Base-by-base conservation (phyloP, 192 early-diverging fungal genomes). In the Coemansia interrupta region DNA sequence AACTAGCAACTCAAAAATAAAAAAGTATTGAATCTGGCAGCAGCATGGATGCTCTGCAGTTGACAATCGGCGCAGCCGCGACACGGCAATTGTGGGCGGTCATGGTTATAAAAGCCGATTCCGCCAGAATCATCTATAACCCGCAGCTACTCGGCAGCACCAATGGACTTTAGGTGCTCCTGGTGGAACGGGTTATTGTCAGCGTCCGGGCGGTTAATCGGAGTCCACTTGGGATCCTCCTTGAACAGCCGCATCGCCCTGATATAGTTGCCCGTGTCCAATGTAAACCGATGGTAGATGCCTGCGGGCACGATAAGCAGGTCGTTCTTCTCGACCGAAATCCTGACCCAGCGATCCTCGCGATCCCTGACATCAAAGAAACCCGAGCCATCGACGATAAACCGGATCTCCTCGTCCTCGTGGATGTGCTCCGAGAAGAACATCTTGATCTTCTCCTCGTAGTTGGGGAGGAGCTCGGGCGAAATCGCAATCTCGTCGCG, bases 391-490 rank as follows among this genome's bases (percentile, higher is more conserved):
- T 89, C 93, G 38, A 92, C 54, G 51, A 96, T 86, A 65, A 80
- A 97, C 23, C 96, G 87, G 61, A 98, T 98, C 73, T 98, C 94
- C 81, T 99, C 96, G 60, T 96, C 95, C 56, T 94, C 93, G 72
- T 97, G 94, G 53, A 95, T 80, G 69, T 97, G 94, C 84, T 96
- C 95, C 24, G 84, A 81, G 68, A 92, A 96, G 63, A 98, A 98
- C 10, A 70, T 89, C 80, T 94, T 93, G 59, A 99, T 83, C 73
- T 94, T 96, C 26, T 83, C 86, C 50, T 97, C 95, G 70, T 96
- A 99, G 61, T 87, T 86, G 39, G 88, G 88, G 44, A 98, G 79
- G 49, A 78, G 85, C 15, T 85, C 83, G 39, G 84, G 86, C 51
- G 91, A 90, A 47, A 96, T 90, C 38, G 78, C 81, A 56, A 98